Evolutionary conservation across 257 asterid species (phyloP).

Genomic region (Solanum tarapatanum): DNA sequence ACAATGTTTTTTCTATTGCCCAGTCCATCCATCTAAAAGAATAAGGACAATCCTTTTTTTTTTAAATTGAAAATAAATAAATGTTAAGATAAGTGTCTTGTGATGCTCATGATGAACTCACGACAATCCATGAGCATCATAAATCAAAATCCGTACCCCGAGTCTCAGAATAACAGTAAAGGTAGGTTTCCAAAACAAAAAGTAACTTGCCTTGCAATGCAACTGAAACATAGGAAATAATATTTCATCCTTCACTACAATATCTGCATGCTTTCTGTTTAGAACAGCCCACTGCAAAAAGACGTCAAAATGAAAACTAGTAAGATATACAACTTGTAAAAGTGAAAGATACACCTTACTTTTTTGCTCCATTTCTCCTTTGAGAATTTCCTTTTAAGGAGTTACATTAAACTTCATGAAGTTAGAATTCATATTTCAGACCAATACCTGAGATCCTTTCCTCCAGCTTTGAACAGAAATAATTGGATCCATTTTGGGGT

Average conservation of each 20-base stretch:
- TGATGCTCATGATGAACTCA: background rate
- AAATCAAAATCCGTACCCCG: background rate
- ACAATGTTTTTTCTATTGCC: background rate
- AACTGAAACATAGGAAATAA: constrained; percentile 68
- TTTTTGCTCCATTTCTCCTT: background rate
- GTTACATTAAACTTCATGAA: background rate
- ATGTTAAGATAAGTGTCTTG: background rate
- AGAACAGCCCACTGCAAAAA: constrained; percentile 86
- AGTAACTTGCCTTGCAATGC: constrained; percentile 81
- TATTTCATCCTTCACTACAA: constrained; percentile 62
- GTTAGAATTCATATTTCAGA: constrained; percentile 1
- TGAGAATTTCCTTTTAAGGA: background rate
- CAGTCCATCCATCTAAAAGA: background rate
- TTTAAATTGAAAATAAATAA: background rate
- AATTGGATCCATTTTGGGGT: constrained; percentile 90
- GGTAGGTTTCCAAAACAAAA: background rate
- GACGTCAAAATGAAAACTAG: background rate
- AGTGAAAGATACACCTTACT: background rate
- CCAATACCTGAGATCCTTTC: constrained; percentile 92
- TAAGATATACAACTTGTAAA: background rate
- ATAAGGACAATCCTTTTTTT: background rate
- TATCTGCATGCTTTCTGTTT: constrained; percentile 81
- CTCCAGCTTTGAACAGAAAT: constrained; percentile 79
- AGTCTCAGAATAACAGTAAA: background rate
- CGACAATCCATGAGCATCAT: background rate